A percentile compares a stretch with the other conserved stretches of the same genome.
Evolutionary conservation across 805 yeast genomes (phyloP).

Genomic region (Saccharomyces kudriavzevii): DNA sequence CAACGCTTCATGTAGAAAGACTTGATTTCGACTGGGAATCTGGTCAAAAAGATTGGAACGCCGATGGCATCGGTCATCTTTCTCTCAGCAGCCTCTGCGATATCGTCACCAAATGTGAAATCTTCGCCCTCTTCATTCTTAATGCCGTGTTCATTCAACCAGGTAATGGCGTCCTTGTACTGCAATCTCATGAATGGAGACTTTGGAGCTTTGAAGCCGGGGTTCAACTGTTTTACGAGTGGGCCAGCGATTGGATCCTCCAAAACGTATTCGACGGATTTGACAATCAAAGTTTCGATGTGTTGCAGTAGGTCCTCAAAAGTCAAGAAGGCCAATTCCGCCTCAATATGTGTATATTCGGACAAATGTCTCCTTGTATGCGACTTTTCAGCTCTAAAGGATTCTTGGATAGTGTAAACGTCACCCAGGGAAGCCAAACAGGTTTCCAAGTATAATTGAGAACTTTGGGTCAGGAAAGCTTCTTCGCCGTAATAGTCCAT

Average conservation of each 20-base stretch:
- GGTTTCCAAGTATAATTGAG: constrained; percentile 94
- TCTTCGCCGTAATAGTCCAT: constrained; percentile 94
- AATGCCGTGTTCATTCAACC: constrained; percentile 94
- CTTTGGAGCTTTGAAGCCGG: constrained; percentile 73
- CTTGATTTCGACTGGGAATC: constrained; percentile 95
- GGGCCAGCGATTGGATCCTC: constrained; percentile 93
- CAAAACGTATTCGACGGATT: constrained; percentile 62
- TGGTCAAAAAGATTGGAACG: constrained; percentile 81
- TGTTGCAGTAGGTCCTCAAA: constrained; percentile 84
- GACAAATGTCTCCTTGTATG: constrained; percentile 97
- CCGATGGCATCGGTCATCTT: constrained; percentile 94
- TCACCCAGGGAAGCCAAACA: constrained; percentile 95
- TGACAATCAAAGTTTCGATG: constrained; percentile 69
- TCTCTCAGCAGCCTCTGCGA: constrained; percentile 99
- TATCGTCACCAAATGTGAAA: constrained; percentile 96
- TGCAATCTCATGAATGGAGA: constrained; percentile 87
- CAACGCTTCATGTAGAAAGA: constrained; percentile 97
- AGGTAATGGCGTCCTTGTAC: constrained; percentile 82
- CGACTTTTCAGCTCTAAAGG: constrained; percentile 97
- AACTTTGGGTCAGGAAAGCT: constrained; percentile 92
- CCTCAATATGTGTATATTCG: constrained; percentile 95
- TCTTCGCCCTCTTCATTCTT: constrained; percentile 89
- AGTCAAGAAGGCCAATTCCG: constrained; percentile 78
- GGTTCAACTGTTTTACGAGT: constrained; percentile 83
- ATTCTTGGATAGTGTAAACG: constrained; percentile 94